Evolutionary conservation across 129 eudicot genomes (phyloP).

Genomic region (Silybum marianum): DNA sequence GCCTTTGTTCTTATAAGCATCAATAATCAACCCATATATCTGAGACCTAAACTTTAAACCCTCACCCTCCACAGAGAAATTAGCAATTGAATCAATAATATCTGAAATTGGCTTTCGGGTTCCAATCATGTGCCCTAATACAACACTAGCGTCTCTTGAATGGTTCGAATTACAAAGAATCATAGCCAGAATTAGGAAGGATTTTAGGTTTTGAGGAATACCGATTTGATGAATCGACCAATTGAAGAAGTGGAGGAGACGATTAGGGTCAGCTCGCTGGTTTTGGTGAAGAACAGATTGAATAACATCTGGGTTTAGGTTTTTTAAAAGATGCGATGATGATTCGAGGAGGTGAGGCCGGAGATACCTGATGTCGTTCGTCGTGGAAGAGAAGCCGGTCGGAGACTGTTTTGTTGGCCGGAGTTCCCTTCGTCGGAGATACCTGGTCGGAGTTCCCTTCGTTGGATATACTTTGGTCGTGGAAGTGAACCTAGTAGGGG

Average conservation of each 20-base stretch:
- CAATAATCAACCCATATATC: slow-evolving; percentile 55
- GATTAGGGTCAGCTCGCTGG: slow-evolving; percentile 49
- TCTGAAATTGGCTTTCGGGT: slow-evolving; percentile 41
- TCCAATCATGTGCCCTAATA: slow-evolving; percentile 54
- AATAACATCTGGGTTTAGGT: slow-evolving; percentile 63
- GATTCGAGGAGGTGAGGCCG: slow-evolving; percentile 64
- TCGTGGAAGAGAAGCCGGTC: too few species aligned
- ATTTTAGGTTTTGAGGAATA: slow-evolving; percentile 57
- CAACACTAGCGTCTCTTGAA: slow-evolving; percentile 40
- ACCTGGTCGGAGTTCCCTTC: too few species aligned
- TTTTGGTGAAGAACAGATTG: slow-evolving; percentile 61
- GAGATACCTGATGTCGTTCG: too few species aligned
- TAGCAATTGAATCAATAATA: slow-evolving; percentile 47
- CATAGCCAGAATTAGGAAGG: slow-evolving; percentile 47
- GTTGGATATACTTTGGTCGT: too few species aligned
- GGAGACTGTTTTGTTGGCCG: too few species aligned
- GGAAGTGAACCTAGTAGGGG: too few species aligned
- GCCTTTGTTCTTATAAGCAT: slow-evolving; percentile 65
- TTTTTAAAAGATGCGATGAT: slow-evolving; percentile 41
- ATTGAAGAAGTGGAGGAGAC: slow-evolving; percentile 70
- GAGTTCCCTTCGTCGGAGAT: too few species aligned
- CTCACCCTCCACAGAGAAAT: slow-evolving; percentile 32
- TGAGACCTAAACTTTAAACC: slow-evolving; percentile 26
- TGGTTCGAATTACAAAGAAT: slow-evolving; percentile 50
- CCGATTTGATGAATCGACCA: slow-evolving; percentile 67